These are phyloP conservation scores for Westerdykella aurantiaca DNA, from an alignment of 2,329 filamentous ascomycete genomes.

Conservation along the genomic window DNA sequence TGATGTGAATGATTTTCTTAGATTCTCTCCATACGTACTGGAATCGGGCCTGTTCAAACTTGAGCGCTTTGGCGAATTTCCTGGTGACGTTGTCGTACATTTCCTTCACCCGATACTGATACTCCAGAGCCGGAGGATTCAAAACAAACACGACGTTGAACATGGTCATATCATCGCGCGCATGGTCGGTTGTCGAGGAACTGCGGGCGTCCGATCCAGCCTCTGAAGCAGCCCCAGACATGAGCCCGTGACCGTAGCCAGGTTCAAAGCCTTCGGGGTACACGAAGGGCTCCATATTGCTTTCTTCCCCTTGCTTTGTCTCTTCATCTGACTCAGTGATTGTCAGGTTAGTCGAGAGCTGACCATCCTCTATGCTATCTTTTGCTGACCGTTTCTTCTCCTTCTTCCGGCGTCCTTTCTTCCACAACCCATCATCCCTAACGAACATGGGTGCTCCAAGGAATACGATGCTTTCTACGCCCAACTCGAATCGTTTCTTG, in stretches of 20 bases:
- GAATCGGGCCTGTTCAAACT: slow-evolving; percentile 83
- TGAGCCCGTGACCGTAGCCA: slow-evolving; percentile 35
- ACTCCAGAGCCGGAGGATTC: slow-evolving; percentile 71
- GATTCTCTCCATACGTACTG: slow-evolving; percentile 91
- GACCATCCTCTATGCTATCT: slow-evolving; percentile 15
- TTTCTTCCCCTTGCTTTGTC: slow-evolving; percentile 8
- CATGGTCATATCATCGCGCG: slow-evolving; percentile 77
- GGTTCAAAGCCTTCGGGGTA: slow-evolving; percentile 36
- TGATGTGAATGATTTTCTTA: slow-evolving; percentile 72
- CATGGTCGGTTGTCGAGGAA: slow-evolving; percentile 42
- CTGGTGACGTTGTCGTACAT: slow-evolving; percentile 87
- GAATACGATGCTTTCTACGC: slow-evolving; percentile 37
- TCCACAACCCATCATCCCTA: slow-evolving; percentile 38
- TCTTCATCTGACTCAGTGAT: slow-evolving; percentile 13
- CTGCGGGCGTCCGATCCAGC: slow-evolving; percentile 37
- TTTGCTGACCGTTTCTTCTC: slow-evolving; percentile 19
- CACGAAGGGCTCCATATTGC: slow-evolving; percentile 21
- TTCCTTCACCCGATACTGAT: slow-evolving; percentile 64
- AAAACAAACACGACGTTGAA: slow-evolving; percentile 95
- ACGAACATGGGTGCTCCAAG: slow-evolving; percentile 40
- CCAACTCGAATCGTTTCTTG: slow-evolving; percentile 38
- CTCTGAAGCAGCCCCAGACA: slow-evolving; percentile 32
- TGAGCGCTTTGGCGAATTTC: slow-evolving; percentile 86
- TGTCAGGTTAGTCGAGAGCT: slow-evolving; percentile 6
- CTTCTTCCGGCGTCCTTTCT: slow-evolving; percentile 31